Evolutionary conservation across 2,329 filamentous ascomycete genomes (phyloP).

Genomic region (Beauveria varroae): DNA sequence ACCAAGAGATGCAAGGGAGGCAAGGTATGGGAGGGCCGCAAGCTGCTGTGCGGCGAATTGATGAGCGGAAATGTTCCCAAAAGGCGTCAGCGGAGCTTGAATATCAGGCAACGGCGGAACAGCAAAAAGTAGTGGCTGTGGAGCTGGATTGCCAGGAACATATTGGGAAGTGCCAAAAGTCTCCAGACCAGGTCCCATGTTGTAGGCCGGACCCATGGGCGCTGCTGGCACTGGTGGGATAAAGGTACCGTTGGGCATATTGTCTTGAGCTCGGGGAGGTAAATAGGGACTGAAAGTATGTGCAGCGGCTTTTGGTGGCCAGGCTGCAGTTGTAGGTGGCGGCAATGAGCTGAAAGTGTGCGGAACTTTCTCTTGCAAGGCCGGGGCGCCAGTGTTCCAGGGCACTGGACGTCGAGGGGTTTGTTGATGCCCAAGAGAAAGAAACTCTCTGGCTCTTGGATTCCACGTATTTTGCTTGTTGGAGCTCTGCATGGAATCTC

Average conservation of each 20-base stretch:
- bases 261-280: not conserved
- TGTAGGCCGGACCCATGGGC: not conserved
- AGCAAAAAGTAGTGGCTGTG: not conserved
- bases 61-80: not conserved
- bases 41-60: slow-evolving; percentile 1
- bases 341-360: not conserved
- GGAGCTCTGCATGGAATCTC: not conserved
- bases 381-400: not conserved
- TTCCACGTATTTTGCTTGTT: slow-evolving; percentile 19
- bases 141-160: not conserved
- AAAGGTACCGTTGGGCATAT: not conserved
- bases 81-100: not conserved
- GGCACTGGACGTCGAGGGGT: not conserved
- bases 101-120: not conserved
- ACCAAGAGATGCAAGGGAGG: not conserved
- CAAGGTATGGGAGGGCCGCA: slow-evolving; percentile 1
- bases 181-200: not conserved
- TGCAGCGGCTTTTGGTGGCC: not conserved
- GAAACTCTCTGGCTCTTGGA: slow-evolving; percentile 27
- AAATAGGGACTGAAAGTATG: not conserved
- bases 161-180: not conserved
- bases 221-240: no score
- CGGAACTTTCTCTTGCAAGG: not conserved
- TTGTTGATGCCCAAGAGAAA: slow-evolving; percentile 18
- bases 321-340: not conserved